These are phyloP conservation scores for Mercurialis annua DNA, from an alignment of 345 rosid genomes.

Conservation along the genomic window DNA sequence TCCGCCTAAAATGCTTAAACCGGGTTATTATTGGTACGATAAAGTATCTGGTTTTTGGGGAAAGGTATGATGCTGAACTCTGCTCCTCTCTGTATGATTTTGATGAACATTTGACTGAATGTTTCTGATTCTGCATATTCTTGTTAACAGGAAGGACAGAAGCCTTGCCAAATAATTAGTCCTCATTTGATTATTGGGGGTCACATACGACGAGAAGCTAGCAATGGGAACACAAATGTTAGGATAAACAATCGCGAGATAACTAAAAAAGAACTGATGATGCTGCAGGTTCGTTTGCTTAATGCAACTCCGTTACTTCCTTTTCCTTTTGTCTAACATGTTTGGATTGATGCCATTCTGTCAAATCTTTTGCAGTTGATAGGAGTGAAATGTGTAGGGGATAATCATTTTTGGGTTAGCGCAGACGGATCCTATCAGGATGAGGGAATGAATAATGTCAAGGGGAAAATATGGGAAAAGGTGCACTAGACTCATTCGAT, in stretches of 20 bases:
- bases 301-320: not conserved
- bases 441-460: conserved; percentile 62
- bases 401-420: conserved; percentile 59
- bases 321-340: not conserved
- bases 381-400: conserved; percentile 71
- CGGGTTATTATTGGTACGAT: conserved; percentile 89
- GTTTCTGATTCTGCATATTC: conserved; percentile 11
- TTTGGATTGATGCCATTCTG: conserved; percentile 11
- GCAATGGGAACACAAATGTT: conserved; percentile 73
- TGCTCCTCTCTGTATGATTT: not conserved
- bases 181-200: conserved; percentile 53
- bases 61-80: conserved; percentile 48
- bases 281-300: conserved; percentile 63
- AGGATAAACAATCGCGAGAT: conserved; percentile 61
- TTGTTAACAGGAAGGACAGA: conserved; percentile 61
- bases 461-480: conserved; percentile 63
- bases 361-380: conserved; percentile 42
- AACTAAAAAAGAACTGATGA: conserved; percentile 49
- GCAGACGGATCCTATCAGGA: conserved; percentile 63
- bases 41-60: conserved; percentile 86
- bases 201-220: conserved; percentile 37
- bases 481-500: conserved; percentile 30
- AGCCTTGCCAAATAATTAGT: conserved; percentile 75
- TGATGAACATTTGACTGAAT: not conserved
- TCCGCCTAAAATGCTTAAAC: conserved; percentile 73